phyloP scores from a whole-genome alignment of 345 rosid genomes.

The Populus tremula region DNA sequence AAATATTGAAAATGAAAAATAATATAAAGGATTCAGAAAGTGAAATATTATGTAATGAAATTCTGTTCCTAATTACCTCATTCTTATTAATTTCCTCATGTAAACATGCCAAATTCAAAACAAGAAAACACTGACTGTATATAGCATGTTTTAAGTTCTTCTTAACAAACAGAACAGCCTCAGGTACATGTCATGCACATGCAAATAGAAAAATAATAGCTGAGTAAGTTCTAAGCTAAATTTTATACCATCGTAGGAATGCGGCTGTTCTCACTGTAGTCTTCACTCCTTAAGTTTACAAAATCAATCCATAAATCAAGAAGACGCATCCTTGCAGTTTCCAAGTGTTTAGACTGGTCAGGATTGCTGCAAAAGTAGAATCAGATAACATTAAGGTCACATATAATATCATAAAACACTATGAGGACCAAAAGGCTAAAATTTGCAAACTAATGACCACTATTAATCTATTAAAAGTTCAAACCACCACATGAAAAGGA shows the following conservation, averaged over 20 bases:
- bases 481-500: background rate
- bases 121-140: no score
- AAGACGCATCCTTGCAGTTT: conserved; percentile 87
- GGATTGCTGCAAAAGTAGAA: conserved; percentile 64
- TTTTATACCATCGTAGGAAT: conserved; percentile 73
- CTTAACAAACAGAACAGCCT: background rate
- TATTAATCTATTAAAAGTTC: background rate
- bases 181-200: background rate
- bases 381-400: background rate
- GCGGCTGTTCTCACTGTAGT: conserved; percentile 75
- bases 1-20: no score
- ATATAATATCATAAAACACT: background rate
- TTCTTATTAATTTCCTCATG: no score
- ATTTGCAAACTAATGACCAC: background rate
- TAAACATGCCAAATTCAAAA: no score
- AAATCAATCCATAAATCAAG: conserved; percentile 90
- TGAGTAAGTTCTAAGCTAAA: background rate
- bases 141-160: no score
- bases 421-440: background rate
- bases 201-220: background rate
- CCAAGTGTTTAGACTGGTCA: conserved; percentile 92
- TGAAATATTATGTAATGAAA: no score
- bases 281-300: conserved; percentile 89
- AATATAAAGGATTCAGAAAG: no score
- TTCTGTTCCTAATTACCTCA: no score